Evolutionary conservation across 495 filamentous ascomycete species (phyloP).

Genomic region (Aspergillus ellipticus): DNA sequence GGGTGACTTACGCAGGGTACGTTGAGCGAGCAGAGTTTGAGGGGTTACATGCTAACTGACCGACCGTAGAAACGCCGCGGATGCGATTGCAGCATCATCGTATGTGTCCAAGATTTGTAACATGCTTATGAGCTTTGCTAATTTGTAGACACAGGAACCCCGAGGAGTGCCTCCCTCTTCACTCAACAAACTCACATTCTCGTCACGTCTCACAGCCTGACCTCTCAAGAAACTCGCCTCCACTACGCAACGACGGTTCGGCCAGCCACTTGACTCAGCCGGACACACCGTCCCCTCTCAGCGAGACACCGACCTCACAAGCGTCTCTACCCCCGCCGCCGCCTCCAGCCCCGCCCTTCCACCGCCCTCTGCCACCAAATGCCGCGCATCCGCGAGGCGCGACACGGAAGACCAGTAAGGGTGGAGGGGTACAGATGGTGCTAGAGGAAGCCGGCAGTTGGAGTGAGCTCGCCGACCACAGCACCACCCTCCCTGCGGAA

Average conservation of each 20-base stretch:
- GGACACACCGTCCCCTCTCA: slow-evolving; percentile 25
- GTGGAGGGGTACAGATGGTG: slow-evolving; percentile 87
- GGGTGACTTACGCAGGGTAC: slow-evolving; percentile 62
- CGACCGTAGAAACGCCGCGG: slow-evolving; percentile 36
- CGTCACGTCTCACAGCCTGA: slow-evolving; percentile 41
- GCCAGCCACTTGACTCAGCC: slow-evolving; percentile 19
- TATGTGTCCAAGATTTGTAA: slow-evolving; percentile 16
- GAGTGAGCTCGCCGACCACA: slow-evolving; percentile 82
- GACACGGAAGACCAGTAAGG: slow-evolving; percentile 62
- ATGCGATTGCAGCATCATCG: slow-evolving; percentile 37
- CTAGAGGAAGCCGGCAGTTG: slow-evolving; percentile 84
- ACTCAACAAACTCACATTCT: slow-evolving; percentile 33
- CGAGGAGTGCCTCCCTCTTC: slow-evolving; percentile 37
- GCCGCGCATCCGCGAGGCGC: slow-evolving; percentile 29
- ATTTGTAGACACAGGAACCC: slow-evolving; percentile 29
- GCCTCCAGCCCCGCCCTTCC: slow-evolving; percentile 32
- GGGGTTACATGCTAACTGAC: slow-evolving; percentile 1
- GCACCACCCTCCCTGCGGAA: slow-evolving; percentile 70
- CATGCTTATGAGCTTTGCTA: slow-evolving; percentile 6
- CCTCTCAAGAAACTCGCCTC: slow-evolving; percentile 26
- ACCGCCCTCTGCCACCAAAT: slow-evolving; percentile 31
- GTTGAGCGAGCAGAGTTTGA: slow-evolving; percentile 9
- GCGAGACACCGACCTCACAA: slow-evolving; percentile 24
- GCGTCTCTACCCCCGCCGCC: slow-evolving; percentile 28
- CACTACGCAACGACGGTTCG: slow-evolving; percentile 26